phyloP scores from a whole-genome alignment of 768 basidiomycete species.

The Nidularia pulvinata region DNA sequence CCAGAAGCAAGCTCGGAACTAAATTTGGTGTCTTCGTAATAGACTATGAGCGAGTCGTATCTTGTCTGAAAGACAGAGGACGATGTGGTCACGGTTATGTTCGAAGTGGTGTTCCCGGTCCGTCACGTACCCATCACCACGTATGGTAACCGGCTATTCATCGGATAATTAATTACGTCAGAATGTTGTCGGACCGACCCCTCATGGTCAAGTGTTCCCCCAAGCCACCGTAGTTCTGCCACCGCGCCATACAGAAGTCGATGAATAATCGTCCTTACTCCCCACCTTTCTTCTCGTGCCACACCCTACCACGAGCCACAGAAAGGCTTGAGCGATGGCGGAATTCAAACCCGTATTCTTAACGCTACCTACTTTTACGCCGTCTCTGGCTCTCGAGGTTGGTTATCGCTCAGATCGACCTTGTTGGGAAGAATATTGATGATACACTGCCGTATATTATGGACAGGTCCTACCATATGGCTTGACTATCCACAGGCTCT shows the following conservation, averaged over 20 bases:
- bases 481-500: constrained; percentile 66
- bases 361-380: constrained; percentile 52
- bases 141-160: not conserved
- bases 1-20: no score
- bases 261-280: not conserved
- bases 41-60: no score
- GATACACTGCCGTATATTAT: not conserved
- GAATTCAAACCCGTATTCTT: constrained; percentile 54
- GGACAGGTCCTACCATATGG: constrained; percentile 64
- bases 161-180: not conserved
- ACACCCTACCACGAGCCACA: constrained; percentile 2
- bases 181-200: not conserved
- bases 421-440: no score
- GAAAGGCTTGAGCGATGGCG: constrained; percentile 26
- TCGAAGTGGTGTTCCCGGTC: not conserved
- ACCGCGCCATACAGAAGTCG: no score
- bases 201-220: not conserved
- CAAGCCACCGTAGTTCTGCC: not conserved
- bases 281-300: not conserved
- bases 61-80: no score
- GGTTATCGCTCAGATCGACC: constrained; percentile 1
- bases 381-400: constrained; percentile 63
- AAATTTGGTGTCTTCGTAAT: no score
- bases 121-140: not conserved
- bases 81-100: not conserved